Evolutionary conservation across 164 flowering plant species (phyloP).

Genomic region (Magnolia changhungtana): DNA sequence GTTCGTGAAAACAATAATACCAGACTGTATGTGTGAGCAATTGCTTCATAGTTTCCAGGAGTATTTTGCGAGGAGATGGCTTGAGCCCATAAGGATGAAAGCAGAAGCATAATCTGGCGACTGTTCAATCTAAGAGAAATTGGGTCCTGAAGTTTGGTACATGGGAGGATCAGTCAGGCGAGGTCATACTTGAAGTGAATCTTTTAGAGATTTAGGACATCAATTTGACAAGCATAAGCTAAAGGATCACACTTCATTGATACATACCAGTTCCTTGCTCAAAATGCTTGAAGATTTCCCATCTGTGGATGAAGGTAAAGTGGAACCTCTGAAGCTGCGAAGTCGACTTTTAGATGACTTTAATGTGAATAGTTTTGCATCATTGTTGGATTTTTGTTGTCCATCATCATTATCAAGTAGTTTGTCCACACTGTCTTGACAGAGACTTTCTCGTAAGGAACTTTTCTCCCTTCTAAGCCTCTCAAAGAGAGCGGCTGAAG

Average conservation of each 20-base stretch:
- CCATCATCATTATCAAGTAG: slow-evolving; percentile 19
- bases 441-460: slow-evolving; percentile 33
- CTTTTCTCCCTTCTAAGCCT: slow-evolving; percentile 61
- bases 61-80: slow-evolving; percentile 68
- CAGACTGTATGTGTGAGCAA: slow-evolving; percentile 85
- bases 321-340: slow-evolving; percentile 39
- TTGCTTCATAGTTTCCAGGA: slow-evolving; percentile 88
- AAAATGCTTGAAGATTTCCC: slow-evolving; percentile 14
- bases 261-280: slow-evolving; percentile 47
- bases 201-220: too few relatives aligned
- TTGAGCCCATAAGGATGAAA: slow-evolving; percentile 93
- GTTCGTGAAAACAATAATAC: slow-evolving; percentile 71
- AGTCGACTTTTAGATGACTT: slow-evolving; percentile 64
- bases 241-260: slow-evolving; percentile 5
- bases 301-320: slow-evolving; percentile 31
- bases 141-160: slow-evolving; percentile 48
- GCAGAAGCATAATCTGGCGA: slow-evolving; percentile 70
- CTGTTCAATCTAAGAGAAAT: slow-evolving; percentile 73
- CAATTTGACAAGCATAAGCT: not conserved
- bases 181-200: not conserved
- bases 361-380: slow-evolving; percentile 42
- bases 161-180: slow-evolving; percentile 9
- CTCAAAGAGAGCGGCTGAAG: slow-evolving; percentile 96
- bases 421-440: slow-evolving; percentile 27
- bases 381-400: slow-evolving; percentile 19